phyloP scores from a whole-genome alignment of 148 eudicot genomes.

The Fallopia convolvulus region DNA sequence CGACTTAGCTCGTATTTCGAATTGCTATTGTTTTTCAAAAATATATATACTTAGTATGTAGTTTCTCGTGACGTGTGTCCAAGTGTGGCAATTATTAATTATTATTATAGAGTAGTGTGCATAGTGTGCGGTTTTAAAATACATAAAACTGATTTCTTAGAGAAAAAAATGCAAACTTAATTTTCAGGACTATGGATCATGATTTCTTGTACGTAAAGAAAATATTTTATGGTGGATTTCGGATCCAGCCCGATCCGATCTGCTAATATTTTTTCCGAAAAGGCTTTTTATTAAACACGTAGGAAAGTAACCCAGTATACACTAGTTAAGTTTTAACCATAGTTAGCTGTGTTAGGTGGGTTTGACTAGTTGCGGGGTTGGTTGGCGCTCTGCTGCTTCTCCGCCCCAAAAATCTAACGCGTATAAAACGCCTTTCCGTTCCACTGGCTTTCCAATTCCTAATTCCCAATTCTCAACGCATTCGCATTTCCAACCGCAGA shows the following conservation, averaged over 20 bases:
- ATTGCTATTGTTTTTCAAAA: too few species aligned
- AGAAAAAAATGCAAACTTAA: too few species aligned
- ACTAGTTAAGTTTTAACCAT: background rate
- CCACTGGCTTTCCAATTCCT: background rate
- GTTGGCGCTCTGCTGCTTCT: slow-evolving; percentile 8
- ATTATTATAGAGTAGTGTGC: too few species aligned
- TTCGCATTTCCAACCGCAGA: slow-evolving; percentile 3
- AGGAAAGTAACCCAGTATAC: background rate
- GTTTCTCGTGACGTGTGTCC: too few species aligned
- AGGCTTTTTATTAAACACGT: background rate
- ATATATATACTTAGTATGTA: too few species aligned
- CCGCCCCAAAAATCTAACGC: background rate
- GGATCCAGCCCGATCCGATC: background rate
- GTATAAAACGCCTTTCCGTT: slow-evolving; percentile 6
- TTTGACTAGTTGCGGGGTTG: slow-evolving; percentile 10
- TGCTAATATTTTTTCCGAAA: background rate
- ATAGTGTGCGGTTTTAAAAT: too few species aligned
- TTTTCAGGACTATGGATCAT: too few species aligned
- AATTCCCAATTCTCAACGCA: slow-evolving; percentile 8
- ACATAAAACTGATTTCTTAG: too few species aligned
- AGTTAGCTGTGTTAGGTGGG: slow-evolving; percentile 8
- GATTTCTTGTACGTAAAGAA: too few species aligned
- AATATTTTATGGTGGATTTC: too few species aligned
- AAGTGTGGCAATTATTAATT: too few species aligned
- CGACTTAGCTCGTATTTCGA: too few species aligned